Evolutionary conservation across 371 early-diverging fungal species (phyloP), one percentile per base, ranked within the genome.

Genomic region (Saksenaea oblongispora): DNA sequence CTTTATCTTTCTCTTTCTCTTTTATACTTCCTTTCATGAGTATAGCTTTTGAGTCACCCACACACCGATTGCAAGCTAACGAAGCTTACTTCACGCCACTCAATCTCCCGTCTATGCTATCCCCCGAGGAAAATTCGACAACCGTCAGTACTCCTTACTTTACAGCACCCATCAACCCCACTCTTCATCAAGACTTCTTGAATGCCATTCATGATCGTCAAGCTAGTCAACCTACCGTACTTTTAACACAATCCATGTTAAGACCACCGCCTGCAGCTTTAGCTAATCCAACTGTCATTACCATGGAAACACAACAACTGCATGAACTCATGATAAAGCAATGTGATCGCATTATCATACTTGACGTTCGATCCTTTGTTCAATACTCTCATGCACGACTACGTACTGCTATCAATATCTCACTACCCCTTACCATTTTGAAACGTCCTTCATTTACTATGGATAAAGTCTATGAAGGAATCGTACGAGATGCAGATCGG

Each of bases 351-450:
- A 34, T 83, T 7, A 60, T 86, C 10, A 60, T 86, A 4, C 60
- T 87, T 51, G 89, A 86, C 59, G 77, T 86, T 58, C 84, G 88
- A 15, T 76, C 89, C 0, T 73, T 83, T 66, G 78, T 75, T 1
- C 80, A 84, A 27, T 80, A 74, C 58, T 72, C 83, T 4, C 74
- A 67, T 10, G 71, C 74, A 7, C 78, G 75, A 15, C 79, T 89
- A 34, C 70, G 69, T 42, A 55, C 64, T 2, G 72, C 87, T 9
- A 73, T 89, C 35, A 78, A 80, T 55, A 74, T 89, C n/a, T 83
- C 79, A 62, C 71, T 87, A 26, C 86, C 89, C 53, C 83, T 70
- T 59, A 86, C 87, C 24, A 76, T 89, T 0, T 70, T 89, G 31
- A 83, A 81, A 58, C 58, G 89, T 55, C 76, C 83, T n/a, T 79